Evolutionary conservation across 495 filamentous ascomycete species (phyloP), one percentile per base, ranked within the genome.

Genomic region (Trichoderma gamsii): DNA sequence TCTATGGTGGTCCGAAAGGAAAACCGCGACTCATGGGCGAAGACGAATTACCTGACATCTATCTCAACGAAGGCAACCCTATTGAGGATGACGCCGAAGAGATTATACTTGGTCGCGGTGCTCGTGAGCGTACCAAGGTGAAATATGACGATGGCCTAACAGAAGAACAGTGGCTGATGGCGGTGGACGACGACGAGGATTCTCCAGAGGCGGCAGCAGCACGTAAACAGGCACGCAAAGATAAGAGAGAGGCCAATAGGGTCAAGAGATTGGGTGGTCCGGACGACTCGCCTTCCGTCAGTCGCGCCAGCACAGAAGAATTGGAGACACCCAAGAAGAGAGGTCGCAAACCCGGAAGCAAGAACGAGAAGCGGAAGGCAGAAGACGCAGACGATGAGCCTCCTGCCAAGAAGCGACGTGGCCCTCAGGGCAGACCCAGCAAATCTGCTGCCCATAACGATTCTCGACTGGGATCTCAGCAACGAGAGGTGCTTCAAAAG

Each of bases 71-170:
- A 41, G 92, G 92, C 66, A 90, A 91, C 71, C 91, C 90, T 5
- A 86, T 92, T n/a, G 79, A 82, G 6, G 91, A 96, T 71, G 84
- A 90, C 46, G 86, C 90, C 71, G 85, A 87, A 27, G 88, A 92
- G 66, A 88, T 90, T 63, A 83, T 89, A 32, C 84, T 88, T 51
- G 95, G 95, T 41, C 92, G 95, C 76, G 95, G 95, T 67, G 93
- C 93, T 68, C 88, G 95, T 79, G 96, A 98, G 80, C 87, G 95
- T 72, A 97, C 91, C 73, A 84, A 90, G 66, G 92, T 97, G 69
- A 90, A 90, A 75, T 99, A 99, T 76, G 95, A 99, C 76, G 95
- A 99, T 73, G 95, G 96, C 35, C 88, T 99, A 52, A 97, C 95
- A 4, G 96, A 98, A 76, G 95, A 98, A 79, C 96, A 99, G 79